These are phyloP conservation scores for Simplicillium sp. DNA, from an alignment of 2,329 filamentous ascomycete species.

Conservation along the genomic window DNA sequence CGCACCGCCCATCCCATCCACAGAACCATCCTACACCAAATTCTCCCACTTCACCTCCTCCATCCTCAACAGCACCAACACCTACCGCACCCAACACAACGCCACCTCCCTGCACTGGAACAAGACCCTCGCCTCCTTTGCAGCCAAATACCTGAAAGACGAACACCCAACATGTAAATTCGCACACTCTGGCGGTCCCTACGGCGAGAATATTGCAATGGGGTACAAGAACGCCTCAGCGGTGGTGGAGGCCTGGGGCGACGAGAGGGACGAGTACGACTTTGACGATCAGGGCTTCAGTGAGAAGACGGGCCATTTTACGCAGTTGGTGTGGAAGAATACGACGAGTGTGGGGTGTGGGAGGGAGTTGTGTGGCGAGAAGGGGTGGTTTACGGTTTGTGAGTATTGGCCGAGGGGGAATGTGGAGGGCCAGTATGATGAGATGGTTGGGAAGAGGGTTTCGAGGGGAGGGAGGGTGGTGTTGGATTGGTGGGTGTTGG, in stretches of 20 bases:
- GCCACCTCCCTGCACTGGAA: constrained; percentile 56
- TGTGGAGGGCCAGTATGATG: constrained; percentile 40
- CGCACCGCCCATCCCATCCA: constrained; percentile 21
- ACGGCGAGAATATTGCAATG: constrained; percentile 66
- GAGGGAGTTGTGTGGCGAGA: constrained; percentile 28
- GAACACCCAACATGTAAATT: constrained; percentile 31
- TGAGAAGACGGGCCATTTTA: constrained; percentile 59
- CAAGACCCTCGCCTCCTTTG: constrained; percentile 46
- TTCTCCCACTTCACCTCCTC: constrained; percentile 34
- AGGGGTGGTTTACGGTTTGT: constrained; percentile 59
- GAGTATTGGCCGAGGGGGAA: constrained; percentile 64
- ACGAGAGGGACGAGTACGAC: constrained; percentile 43
- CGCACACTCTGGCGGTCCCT: constrained; percentile 49
- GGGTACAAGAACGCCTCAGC: constrained; percentile 52
- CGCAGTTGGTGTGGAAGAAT: constrained; percentile 61
- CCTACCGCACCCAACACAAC: constrained; percentile 54
- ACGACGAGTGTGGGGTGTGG: constrained; percentile 52
- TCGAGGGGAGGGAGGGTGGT: neutral
- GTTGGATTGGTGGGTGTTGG: neutral
- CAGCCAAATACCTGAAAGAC: constrained; percentile 35
- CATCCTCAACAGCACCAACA: constrained; percentile 58
- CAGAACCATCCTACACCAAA: constrained; percentile 21
- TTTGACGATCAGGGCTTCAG: constrained; percentile 48
- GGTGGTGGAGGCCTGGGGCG: constrained; percentile 57
- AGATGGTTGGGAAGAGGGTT: constrained; percentile 17